A percentile compares a stretch with the other conserved stretches of the same genome.
phyloP scores from a whole-genome alignment of 2,329 filamentous ascomycete genomes.

The Alternaria novae-zelandiae region DNA sequence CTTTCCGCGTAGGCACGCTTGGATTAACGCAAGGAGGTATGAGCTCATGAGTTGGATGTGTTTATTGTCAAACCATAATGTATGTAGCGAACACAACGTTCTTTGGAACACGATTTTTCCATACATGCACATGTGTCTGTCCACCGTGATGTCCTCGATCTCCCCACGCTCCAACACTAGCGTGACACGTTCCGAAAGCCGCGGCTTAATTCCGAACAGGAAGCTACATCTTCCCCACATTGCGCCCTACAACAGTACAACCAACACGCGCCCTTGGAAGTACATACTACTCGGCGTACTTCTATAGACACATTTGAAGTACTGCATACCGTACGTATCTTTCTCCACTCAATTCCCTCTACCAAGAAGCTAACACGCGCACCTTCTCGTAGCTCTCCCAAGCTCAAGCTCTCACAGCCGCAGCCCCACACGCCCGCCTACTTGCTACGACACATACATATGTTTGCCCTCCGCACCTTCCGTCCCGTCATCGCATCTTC shows the following conservation, averaged over 20 bases:
- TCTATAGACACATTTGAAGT: background rate
- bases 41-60: slow-evolving; percentile 30
- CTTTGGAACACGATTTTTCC: background rate
- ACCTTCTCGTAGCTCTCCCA: background rate
- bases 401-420: background rate
- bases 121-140: background rate
- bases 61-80: slow-evolving; percentile 16
- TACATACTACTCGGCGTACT: background rate
- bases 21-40: slow-evolving; percentile 22
- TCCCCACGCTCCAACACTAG: background rate
- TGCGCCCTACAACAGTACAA: slow-evolving; percentile 3
- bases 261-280: slow-evolving; percentile 1
- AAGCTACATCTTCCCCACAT: slow-evolving; percentile 9
- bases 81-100: slow-evolving; percentile 13
- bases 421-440: background rate
- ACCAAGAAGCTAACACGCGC: background rate
- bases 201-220: slow-evolving; percentile 17
- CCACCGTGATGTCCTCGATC: background rate
- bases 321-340: background rate
- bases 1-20: slow-evolving; percentile 13
- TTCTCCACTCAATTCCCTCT: background rate
- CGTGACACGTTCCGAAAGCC: background rate
- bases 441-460: slow-evolving; percentile 10
- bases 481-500: background rate
- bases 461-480: slow-evolving; percentile 12